These are phyloP conservation scores for Parachaetomium inaequale DNA, from an alignment of 495 filamentous ascomycete species.

Conservation along the genomic window DNA sequence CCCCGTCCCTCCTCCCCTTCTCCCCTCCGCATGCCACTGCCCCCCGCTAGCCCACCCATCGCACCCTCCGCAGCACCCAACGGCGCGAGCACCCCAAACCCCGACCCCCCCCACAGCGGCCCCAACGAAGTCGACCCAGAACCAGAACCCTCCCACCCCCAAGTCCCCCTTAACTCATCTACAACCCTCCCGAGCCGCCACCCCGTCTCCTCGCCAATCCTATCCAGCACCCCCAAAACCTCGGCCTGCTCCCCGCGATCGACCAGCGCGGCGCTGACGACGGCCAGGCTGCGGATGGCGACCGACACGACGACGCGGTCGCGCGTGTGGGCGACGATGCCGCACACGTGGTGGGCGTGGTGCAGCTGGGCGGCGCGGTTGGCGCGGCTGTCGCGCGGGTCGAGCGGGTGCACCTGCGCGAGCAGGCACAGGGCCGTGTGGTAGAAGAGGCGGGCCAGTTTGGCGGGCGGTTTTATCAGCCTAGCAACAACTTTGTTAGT, in stretches of 20 bases:
- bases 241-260: slow-evolving; percentile 74
- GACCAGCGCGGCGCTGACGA: slow-evolving; percentile 72
- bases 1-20: background rate
- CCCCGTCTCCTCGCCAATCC: slow-evolving; percentile 70
- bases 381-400: slow-evolving; percentile 43
- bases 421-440: slow-evolving; percentile 79
- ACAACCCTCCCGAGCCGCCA: slow-evolving; percentile 70
- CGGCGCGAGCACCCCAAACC: background rate
- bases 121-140: background rate
- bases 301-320: slow-evolving; percentile 75
- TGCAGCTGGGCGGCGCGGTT: slow-evolving; percentile 64
- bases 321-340: slow-evolving; percentile 75
- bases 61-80: background rate
- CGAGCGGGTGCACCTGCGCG: slow-evolving; percentile 71
- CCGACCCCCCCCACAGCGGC: background rate
- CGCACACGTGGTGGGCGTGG: slow-evolving; percentile 80
- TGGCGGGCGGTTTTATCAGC: slow-evolving; percentile 77
- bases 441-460: slow-evolving; percentile 85
- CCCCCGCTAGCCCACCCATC: background rate
- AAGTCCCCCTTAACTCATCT: slow-evolving; percentile 65
- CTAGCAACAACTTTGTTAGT: slow-evolving; percentile 34
- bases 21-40: background rate
- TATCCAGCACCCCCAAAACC: slow-evolving; percentile 70
- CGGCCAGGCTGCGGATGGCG: slow-evolving; percentile 70
- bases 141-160: slow-evolving; percentile 60